Conservation (phyloP, 2,329 filamentous ascomycete species). For the Epichloe typhina region DNA sequence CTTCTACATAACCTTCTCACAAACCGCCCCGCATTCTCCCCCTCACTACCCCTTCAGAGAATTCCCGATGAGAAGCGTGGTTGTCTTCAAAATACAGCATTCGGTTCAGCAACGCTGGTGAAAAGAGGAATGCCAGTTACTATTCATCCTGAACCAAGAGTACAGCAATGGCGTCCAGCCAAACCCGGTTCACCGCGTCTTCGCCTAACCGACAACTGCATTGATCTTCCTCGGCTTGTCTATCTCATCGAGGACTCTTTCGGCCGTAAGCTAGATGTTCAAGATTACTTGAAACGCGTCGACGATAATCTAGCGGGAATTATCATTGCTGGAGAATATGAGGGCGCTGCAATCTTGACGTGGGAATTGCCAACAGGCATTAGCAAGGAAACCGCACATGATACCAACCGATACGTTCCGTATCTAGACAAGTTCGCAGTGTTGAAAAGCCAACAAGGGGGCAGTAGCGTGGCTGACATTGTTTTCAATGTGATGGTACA, state of each 20-base stretch:
- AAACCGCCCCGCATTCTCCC: constrained; percentile 85
- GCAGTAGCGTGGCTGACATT: constrained; percentile 84
- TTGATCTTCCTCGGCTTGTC: constrained; percentile 72
- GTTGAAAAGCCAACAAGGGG: constrained; percentile 73
- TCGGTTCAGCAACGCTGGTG: constrained; percentile 57
- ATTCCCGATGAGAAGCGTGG: constrained; percentile 27
- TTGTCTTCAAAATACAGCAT: constrained; percentile 19
- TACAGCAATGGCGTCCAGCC: constrained; percentile 55
- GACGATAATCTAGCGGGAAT: constrained; percentile 72
- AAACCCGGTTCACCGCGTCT: constrained; percentile 45
- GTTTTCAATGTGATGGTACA: constrained; percentile 94
- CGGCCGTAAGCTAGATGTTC: constrained; percentile 66
- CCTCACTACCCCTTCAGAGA: constrained; percentile 67
- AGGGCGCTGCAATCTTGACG: constrained; percentile 86
- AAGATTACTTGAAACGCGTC: constrained; percentile 73
- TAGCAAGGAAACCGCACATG: constrained; percentile 38
- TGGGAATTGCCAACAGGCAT: constrained; percentile 69
- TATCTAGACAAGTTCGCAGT: constrained; percentile 98
- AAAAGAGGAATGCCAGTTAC: constrained; percentile 86
- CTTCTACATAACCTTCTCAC: constrained; percentile 92
- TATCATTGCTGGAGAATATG: constrained; percentile 92
- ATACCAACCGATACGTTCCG: constrained; percentile 58
- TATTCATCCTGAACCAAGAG: constrained; percentile 65
- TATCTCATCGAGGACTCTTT: constrained; percentile 93
- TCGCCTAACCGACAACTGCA: constrained; percentile 62